A percentile compares a stretch with the other conserved stretches of the same genome.
Evolutionary conservation across 2,329 filamentous ascomycete genomes (phyloP).

Genomic region (Anisogramma anomala): DNA sequence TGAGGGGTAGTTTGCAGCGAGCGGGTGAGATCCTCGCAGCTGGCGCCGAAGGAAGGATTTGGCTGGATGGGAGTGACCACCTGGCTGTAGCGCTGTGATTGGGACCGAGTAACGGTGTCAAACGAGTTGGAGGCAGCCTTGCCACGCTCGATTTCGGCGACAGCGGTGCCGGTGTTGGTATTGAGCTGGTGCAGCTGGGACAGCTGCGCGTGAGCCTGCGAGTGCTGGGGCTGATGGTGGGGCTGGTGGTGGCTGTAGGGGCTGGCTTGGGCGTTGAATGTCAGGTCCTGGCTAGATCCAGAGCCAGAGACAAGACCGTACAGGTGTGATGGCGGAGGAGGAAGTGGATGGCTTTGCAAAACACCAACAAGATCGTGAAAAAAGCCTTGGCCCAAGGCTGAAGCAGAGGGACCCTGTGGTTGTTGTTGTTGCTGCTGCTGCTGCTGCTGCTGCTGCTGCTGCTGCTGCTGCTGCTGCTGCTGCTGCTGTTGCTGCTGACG

Average conservation of each 20-base stretch:
- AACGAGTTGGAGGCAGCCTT: constrained; percentile 31
- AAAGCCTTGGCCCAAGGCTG: constrained; percentile 20
- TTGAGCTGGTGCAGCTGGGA: constrained; percentile 16
- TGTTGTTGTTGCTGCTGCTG: too few relatives aligned
- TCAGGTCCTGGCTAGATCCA: not conserved
- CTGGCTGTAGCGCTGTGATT: constrained; percentile 38
- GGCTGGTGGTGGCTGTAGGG: too few relatives aligned
- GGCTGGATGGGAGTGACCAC: constrained; percentile 14
- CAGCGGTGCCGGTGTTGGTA: constrained; percentile 17
- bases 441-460: constrained; percentile 14
- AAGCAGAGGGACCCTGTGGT: constrained; percentile 16
- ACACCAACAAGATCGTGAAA: constrained; percentile 12
- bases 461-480: constrained; percentile 19
- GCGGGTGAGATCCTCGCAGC: constrained; percentile 11
- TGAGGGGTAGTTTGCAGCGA: constrained; percentile 4
- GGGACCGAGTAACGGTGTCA: constrained; percentile 38
- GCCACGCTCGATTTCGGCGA: constrained; percentile 26
- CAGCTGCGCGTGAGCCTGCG: constrained; percentile 6
- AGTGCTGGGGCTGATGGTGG: not conserved
- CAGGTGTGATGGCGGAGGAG: constrained; percentile 15
- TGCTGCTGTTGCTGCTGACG: constrained; percentile 27
- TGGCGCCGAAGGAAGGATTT: constrained; percentile 15
- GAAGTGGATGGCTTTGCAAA: constrained; percentile 12
- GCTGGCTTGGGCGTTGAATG: not conserved
- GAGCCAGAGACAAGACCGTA: constrained; percentile 13